These are phyloP conservation scores for Ploettnerulaceae sp. DNA, from an alignment of 2,329 filamentous ascomycete species.

Conservation along the genomic window DNA sequence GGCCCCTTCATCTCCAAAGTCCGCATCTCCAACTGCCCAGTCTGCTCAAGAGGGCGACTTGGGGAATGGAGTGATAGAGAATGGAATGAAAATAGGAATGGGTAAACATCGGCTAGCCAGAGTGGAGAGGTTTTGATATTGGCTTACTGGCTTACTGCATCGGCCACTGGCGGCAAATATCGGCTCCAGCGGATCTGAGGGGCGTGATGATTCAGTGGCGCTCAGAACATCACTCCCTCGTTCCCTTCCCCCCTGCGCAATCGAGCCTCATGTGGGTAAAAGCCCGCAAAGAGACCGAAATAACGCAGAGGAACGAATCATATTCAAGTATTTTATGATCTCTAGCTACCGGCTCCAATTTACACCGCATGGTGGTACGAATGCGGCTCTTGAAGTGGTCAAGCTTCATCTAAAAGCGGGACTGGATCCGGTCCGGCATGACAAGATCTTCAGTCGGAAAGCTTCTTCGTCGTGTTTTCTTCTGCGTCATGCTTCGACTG, in stretches of 20 bases:
- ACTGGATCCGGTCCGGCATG: too few species aligned
- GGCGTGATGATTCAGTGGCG: constrained; percentile 14
- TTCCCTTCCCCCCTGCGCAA: constrained; percentile 3
- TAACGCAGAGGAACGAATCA: background rate
- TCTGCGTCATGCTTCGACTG: too few species aligned
- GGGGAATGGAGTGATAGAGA: constrained; percentile 2
- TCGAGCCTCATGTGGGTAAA: constrained; percentile 8
- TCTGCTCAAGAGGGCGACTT: background rate
- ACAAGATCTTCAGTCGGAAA: too few species aligned
- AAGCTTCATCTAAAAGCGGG: too few species aligned
- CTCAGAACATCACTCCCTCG: constrained; percentile 9
- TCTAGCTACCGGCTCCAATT: too few species aligned
- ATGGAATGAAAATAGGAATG: constrained; percentile 2
- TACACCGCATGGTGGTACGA: too few species aligned
- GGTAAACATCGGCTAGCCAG: background rate
- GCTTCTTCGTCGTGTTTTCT: too few species aligned
- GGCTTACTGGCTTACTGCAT: background rate
- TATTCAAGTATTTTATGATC: background rate
- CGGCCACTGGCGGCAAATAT: constrained; percentile 8
- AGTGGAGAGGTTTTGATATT: constrained; percentile 9
- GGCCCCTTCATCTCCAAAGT: constrained; percentile 12
- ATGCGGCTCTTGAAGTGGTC: too few species aligned
- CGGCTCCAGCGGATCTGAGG: too few species aligned
- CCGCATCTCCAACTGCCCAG: constrained; percentile 7
- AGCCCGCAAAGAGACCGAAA: constrained; percentile 24